Evolutionary conservation across 2,329 filamentous ascomycete genomes (phyloP).

Genomic region (Cladorrhinum sp.): DNA sequence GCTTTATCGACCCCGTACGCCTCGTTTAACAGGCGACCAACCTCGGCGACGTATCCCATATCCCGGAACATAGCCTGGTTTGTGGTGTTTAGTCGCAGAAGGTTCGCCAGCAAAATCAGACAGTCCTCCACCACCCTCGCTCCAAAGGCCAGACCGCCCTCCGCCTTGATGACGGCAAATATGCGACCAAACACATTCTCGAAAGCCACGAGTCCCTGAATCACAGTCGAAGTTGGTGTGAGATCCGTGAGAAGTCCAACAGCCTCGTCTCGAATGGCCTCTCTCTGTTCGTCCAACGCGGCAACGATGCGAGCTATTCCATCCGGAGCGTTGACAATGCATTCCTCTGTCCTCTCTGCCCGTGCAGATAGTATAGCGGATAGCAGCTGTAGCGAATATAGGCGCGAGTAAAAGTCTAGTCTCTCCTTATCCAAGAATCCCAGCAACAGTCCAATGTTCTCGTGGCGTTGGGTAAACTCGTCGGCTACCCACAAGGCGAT

Average conservation of each 20-base stretch:
- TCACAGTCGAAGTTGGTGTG: conserved; percentile 79
- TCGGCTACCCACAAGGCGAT: conserved; percentile 95
- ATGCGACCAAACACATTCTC: conserved; percentile 88
- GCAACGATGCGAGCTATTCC: conserved; percentile 84
- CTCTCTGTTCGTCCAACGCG: conserved; percentile 77
- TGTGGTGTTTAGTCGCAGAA: conserved; percentile 79
- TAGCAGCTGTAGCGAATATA: conserved; percentile 88
- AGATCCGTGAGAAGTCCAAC: conserved; percentile 84
- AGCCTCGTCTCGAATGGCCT: conserved; percentile 84
- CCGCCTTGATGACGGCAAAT: conserved; percentile 75
- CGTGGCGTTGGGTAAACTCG: conserved; percentile 95
- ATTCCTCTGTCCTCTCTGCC: conserved; percentile 90
- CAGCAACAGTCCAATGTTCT: conserved; percentile 88
- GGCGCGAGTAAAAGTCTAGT: conserved; percentile 81
- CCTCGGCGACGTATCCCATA: conserved; percentile 72
- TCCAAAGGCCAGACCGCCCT: conserved; percentile 79
- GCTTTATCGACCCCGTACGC: conserved; percentile 52
- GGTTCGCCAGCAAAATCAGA: conserved; percentile 82
- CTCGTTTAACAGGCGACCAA: conserved; percentile 66
- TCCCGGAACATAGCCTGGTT: conserved; percentile 95
- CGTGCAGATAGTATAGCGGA: conserved; percentile 80
- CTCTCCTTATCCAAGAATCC: conserved; percentile 85
- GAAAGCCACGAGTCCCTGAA: conserved; percentile 94
- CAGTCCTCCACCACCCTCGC: conserved; percentile 90
- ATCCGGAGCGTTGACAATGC: conserved; percentile 81